Evolutionary conservation across 345 rosid genomes (phyloP).

Genomic region (Hypericum perforatum): DNA sequence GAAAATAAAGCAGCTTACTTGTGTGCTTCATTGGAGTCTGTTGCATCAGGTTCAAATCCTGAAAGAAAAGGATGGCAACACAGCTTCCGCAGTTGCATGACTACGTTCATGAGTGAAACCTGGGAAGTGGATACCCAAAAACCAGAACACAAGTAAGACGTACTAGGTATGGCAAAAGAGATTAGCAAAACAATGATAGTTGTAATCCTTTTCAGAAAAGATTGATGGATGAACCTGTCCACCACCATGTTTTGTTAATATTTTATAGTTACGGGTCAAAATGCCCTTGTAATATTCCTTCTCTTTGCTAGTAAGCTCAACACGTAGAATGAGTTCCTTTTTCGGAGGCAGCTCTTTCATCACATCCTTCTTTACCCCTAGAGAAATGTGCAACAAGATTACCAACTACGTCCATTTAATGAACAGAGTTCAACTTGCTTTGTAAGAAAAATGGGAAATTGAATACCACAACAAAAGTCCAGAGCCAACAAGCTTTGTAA

Average conservation of each 20-base stretch:
- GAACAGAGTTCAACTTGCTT: slow-evolving; percentile 1
- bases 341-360: slow-evolving; percentile 98
- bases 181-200: too few relatives aligned
- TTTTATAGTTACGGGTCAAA: slow-evolving; percentile 86
- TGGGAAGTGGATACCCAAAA: slow-evolving; percentile 24
- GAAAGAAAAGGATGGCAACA: slow-evolving; percentile 98
- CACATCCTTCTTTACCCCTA: slow-evolving; percentile 98
- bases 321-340: slow-evolving; percentile 94
- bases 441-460: too few relatives aligned
- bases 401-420: neutral
- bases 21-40: slow-evolving; percentile 58
- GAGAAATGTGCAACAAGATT: slow-evolving; percentile 16
- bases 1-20: slow-evolving; percentile 36
- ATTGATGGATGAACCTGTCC: slow-evolving; percentile 51
- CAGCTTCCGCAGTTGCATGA: slow-evolving; percentile 98
- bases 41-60: slow-evolving; percentile 79
- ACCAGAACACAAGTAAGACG: slow-evolving; percentile 6
- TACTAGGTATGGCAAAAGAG: too few relatives aligned
- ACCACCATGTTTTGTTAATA: slow-evolving; percentile 87
- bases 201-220: neutral
- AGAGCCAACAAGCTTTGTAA: too few relatives aligned
- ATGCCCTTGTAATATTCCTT: slow-evolving; percentile 98
- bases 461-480: too few relatives aligned
- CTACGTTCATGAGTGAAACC: slow-evolving; percentile 94
- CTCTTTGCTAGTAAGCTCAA: slow-evolving; percentile 84